Conservation (phyloP, 192 early-diverging fungal species). For the Coemansia sp. region DNA sequence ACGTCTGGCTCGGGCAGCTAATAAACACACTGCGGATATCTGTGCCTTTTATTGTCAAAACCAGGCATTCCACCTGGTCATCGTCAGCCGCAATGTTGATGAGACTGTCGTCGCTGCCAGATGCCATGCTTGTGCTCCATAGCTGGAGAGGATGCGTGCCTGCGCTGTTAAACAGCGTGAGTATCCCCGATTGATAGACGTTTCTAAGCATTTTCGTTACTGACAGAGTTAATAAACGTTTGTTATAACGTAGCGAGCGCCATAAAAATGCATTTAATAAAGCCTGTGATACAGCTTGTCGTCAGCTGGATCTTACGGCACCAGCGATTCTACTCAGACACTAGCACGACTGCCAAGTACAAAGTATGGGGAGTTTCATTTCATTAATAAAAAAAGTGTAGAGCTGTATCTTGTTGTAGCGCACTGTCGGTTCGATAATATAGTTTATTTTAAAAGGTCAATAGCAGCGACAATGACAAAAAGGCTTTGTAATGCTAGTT, state of each 20-base stretch:
- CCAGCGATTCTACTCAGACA: neutral
- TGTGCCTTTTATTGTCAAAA: conserved; percentile 37
- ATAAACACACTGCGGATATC: conserved; percentile 87
- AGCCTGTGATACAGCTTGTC: no score
- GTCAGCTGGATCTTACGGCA: no score
- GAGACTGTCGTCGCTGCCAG: neutral
- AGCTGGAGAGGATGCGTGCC: conserved; percentile 38
- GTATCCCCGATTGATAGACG: conserved; percentile 39
- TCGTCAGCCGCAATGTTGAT: conserved; percentile 10
- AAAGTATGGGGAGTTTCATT: neutral
- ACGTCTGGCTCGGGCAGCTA: conserved; percentile 72
- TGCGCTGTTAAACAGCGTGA: conserved; percentile 44
- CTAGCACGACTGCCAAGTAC: neutral
- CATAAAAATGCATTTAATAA: neutral
- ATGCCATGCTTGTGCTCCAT: conserved; percentile 15
- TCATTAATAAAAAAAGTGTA: neutral
- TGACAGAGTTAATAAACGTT: neutral
- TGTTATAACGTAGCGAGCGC: neutral
- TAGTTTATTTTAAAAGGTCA: no score
- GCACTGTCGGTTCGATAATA: no score
- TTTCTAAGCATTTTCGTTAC: conserved; percentile 31
- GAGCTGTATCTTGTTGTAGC: no score
- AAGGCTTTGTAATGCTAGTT: neutral
- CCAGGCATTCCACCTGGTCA: conserved; percentile 5
- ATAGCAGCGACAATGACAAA: no score